phyloP scores from a whole-genome alignment of 2,329 filamentous ascomycete species.

The Dothiorella sarmentorum region DNA sequence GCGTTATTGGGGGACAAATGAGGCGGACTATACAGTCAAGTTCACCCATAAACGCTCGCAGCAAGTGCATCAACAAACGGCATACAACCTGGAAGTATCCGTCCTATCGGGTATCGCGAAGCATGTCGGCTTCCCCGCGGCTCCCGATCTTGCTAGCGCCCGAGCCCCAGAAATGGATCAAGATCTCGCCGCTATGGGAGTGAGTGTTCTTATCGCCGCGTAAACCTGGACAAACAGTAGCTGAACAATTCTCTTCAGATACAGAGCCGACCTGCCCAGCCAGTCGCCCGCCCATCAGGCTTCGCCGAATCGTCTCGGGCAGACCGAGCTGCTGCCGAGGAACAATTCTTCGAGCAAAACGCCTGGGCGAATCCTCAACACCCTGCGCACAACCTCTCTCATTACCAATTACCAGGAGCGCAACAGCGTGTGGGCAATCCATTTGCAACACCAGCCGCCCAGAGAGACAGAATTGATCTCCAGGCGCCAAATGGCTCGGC shows the following conservation, averaged over 20 bases:
- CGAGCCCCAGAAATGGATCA: constrained; percentile 73
- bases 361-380: constrained; percentile 86
- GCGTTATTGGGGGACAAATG: constrained; percentile 70
- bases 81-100: constrained; percentile 94
- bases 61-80: constrained; percentile 77
- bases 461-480: constrained; percentile 34
- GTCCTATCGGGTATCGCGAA: constrained; percentile 87
- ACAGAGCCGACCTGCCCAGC: background rate
- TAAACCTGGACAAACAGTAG: background rate
- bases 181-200: constrained; percentile 85
- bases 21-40: constrained; percentile 76
- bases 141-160: constrained; percentile 76
- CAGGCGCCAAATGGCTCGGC: constrained; percentile 37
- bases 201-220: constrained; percentile 47
- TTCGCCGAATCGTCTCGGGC: constrained; percentile 36
- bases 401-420: constrained; percentile 27
- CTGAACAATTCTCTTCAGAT: constrained; percentile 1
- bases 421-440: constrained; percentile 10
- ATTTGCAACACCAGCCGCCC: constrained; percentile 32
- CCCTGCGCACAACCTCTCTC: constrained; percentile 36
- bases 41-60: constrained; percentile 75
- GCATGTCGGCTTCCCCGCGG: constrained; percentile 92
- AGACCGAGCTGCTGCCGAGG: constrained; percentile 63
- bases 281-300: constrained; percentile 16
- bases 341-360: constrained; percentile 84